phyloP scores from a whole-genome alignment of 306 rosid species.

The Inga oerstediana region DNA sequence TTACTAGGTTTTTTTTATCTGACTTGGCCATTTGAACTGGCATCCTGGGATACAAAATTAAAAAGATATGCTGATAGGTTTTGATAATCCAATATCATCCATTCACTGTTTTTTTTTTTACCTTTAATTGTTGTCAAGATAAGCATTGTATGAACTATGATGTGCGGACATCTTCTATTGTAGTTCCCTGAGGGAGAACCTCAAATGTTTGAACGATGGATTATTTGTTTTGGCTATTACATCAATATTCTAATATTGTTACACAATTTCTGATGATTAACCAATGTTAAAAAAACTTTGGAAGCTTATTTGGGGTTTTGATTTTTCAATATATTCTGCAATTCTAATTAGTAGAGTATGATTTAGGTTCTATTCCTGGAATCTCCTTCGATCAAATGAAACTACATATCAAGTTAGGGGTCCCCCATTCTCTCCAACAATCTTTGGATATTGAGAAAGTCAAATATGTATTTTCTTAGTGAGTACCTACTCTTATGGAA shows the following conservation, averaged over 20 bases:
- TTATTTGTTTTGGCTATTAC: not conserved
- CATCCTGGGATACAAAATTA: not conserved
- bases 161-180: not conserved
- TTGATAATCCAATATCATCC: not conserved
- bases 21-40: not conserved
- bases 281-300: not conserved
- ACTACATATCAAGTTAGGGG: slow-evolving; percentile 85
- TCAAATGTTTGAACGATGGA: not conserved
- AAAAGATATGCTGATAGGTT: not conserved
- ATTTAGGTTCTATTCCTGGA: slow-evolving; percentile 88
- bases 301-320: not conserved
- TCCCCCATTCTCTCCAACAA: slow-evolving; percentile 79
- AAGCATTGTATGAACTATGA: not conserved
- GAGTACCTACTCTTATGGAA: slow-evolving; percentile 36
- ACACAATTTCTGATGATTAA: not conserved
- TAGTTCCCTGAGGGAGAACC: not conserved
- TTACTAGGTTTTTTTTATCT: not conserved
- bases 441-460: slow-evolving; percentile 79
- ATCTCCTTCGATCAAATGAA: slow-evolving; percentile 86
- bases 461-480: slow-evolving; percentile 94
- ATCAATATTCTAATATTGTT: not conserved
- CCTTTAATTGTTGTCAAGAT: not conserved
- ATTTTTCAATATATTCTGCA: slow-evolving; percentile 25
- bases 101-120: not conserved
- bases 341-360: slow-evolving; percentile 28